These are phyloP conservation scores for Mycena vitilis DNA, from an alignment of 768 basidiomycete species.

Conservation along the genomic window DNA sequence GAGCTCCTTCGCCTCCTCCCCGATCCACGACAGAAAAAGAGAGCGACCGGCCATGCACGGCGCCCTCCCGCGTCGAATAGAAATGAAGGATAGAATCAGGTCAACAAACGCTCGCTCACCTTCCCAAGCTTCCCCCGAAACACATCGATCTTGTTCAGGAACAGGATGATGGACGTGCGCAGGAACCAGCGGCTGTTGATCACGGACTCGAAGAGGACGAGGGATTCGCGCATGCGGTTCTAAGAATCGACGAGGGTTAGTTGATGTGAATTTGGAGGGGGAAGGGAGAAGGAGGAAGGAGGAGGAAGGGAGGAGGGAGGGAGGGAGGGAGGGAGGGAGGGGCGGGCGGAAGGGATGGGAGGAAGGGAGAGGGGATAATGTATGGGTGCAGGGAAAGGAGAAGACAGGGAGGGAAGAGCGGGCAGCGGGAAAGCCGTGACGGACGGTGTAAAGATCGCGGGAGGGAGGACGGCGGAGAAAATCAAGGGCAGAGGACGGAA, in stretches of 20 bases:
- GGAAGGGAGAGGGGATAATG: no score
- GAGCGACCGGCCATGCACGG: no score
- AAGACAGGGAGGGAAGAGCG: no score
- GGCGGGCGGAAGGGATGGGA: background rate
- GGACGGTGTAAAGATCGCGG: no score
- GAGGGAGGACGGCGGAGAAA: no score
- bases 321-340: background rate
- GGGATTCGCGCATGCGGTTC: constrained; percentile 83
- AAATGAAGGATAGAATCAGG: background rate
- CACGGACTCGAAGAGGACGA: constrained; percentile 80
- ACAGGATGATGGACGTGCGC: constrained; percentile 72
- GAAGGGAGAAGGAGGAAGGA: background rate
- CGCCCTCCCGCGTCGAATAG: background rate
- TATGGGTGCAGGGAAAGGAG: no score
- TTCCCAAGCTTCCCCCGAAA: constrained; percentile 66
- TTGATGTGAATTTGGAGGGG: no score
- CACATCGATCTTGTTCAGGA: constrained; percentile 80
- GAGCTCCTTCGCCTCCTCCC: no score
- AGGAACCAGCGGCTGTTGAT: constrained; percentile 87
- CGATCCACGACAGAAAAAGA: no score
- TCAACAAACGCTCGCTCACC: constrained; percentile 10
- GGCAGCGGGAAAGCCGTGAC: no score
- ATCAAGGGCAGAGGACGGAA: no score
- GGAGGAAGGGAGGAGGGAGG: background rate
- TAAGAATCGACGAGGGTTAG: no score